Conservation (phyloP, 352 stramenopile species). For the Pythium volutum region DNA sequence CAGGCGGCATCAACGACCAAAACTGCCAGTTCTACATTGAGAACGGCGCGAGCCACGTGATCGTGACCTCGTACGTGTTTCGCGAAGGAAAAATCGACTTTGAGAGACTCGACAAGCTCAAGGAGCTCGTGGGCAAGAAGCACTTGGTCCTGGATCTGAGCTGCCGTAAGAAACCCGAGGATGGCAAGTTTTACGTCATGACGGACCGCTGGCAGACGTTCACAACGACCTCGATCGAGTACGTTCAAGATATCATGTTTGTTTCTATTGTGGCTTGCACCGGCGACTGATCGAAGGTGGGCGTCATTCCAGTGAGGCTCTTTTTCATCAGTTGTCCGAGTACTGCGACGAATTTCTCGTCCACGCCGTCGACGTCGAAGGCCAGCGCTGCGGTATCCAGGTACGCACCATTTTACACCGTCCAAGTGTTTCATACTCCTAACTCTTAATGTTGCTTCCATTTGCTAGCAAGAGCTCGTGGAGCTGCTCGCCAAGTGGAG, state of each 20-base stretch:
- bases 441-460: too few species aligned
- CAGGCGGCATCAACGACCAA: constrained; percentile 88
- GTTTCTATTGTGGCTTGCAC: neutral
- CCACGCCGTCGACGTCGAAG: constrained; percentile 98
- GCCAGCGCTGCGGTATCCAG: constrained; percentile 93
- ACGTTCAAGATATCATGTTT: neutral
- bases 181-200: constrained; percentile 93
- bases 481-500: constrained; percentile 89
- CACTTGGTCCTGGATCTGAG: constrained; percentile 94
- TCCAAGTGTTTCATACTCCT: too few species aligned
- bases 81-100: constrained; percentile 90
- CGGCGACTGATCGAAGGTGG: neutral
- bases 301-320: constrained; percentile 43
- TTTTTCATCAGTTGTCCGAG: constrained; percentile 83
- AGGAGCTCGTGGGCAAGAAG: constrained; percentile 71
- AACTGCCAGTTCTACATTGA: constrained; percentile 95
- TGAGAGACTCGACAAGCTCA: constrained; percentile 63
- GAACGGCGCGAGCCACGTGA: constrained; percentile 96
- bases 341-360: constrained; percentile 98
- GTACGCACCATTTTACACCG: constrained; percentile 32
- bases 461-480: constrained; percentile 96
- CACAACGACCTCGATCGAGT: constrained; percentile 91
- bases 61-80: constrained; percentile 98
- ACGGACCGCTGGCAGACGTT: constrained; percentile 98
- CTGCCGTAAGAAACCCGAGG: constrained; percentile 88